These are phyloP conservation scores for Paecilomyces niveus DNA, from an alignment of 2,329 filamentous ascomycete species.

Conservation along the genomic window DNA sequence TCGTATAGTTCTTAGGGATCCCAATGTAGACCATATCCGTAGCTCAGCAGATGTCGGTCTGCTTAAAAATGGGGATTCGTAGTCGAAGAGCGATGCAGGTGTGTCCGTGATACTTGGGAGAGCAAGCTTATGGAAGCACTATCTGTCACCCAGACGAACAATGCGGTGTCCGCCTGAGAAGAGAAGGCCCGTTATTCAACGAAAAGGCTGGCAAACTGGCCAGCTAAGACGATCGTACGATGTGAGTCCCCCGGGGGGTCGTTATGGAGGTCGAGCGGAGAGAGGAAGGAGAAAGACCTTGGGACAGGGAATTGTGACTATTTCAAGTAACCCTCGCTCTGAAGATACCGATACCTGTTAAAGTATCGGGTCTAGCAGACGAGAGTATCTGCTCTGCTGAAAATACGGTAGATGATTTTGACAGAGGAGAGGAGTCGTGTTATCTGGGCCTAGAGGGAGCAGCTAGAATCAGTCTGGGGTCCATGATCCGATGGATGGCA, in stretches of 20 bases:
- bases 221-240: conserved; percentile 55
- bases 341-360: conserved; percentile 74
- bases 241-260: conserved; percentile 51
- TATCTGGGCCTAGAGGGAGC: conserved; percentile 54
- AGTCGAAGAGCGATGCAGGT: not conserved
- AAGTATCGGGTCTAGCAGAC: conserved; percentile 83
- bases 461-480: not conserved
- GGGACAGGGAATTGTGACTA: conserved; percentile 81
- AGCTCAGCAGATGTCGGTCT: not conserved
- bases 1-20: conserved; percentile 72
- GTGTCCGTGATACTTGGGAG: conserved; percentile 15
- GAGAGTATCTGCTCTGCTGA: conserved; percentile 53
- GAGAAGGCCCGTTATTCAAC: conserved; percentile 84
- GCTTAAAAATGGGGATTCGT: conserved; percentile 9
- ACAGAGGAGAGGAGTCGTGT: conserved; percentile 34
- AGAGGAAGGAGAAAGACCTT: conserved; percentile 77
- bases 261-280: conserved; percentile 88
- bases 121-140: conserved; percentile 68
- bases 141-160: conserved; percentile 96
- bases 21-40: conserved; percentile 78
- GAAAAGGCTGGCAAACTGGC: conserved; percentile 62
- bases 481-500: not conserved
- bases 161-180: conserved; percentile 88
- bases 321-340: conserved; percentile 52
- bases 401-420: conserved; percentile 12